Evolutionary conservation across 805 yeast genomes (phyloP).

Genomic region (Zygotorulaspora chibaensis): DNA sequence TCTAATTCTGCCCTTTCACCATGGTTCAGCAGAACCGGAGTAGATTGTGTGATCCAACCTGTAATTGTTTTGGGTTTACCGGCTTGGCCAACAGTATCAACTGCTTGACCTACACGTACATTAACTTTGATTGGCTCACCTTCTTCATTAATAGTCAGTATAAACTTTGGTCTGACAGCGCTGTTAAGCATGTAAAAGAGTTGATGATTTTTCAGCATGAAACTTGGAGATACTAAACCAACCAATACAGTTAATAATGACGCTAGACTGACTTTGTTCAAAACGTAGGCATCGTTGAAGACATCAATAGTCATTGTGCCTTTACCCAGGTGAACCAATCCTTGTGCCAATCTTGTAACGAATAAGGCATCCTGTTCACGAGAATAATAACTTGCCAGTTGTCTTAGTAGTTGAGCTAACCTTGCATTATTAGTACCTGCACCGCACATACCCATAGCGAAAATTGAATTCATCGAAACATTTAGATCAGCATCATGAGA

Average conservation of each 20-base stretch:
- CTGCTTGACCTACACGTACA: conserved; percentile 98
- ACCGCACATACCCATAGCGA: conserved; percentile 96
- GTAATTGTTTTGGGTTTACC: conserved; percentile 98
- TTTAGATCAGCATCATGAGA: conserved; percentile 94
- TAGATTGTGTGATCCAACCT: conserved; percentile 98
- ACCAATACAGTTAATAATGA: conserved; percentile 80
- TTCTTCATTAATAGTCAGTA: conserved; percentile 87
- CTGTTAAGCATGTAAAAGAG: conserved; percentile 81
- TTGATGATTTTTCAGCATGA: conserved; percentile 77
- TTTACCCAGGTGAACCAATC: conserved; percentile 90
- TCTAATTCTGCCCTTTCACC: conserved; percentile 98
- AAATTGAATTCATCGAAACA: conserved; percentile 91
- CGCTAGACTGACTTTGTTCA: conserved; percentile 87
- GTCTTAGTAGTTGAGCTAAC: conserved; percentile 90
- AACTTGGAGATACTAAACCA: conserved; percentile 80
- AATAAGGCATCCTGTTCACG: conserved; percentile 88
- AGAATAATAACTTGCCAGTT: conserved; percentile 87
- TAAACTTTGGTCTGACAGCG: conserved; percentile 88
- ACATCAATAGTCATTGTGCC: conserved; percentile 90
- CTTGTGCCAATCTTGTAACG: conserved; percentile 92
- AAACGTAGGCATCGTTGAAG: conserved; percentile 80
- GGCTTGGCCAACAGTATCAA: conserved; percentile 97
- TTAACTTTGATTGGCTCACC: conserved; percentile 90
- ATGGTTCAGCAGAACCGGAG: conserved; percentile 88
- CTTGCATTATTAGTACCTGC: conserved; percentile 99